Evolutionary conservation across 768 basidiomycete genomes (phyloP).

Genomic region (Strobilomyces confusus): DNA sequence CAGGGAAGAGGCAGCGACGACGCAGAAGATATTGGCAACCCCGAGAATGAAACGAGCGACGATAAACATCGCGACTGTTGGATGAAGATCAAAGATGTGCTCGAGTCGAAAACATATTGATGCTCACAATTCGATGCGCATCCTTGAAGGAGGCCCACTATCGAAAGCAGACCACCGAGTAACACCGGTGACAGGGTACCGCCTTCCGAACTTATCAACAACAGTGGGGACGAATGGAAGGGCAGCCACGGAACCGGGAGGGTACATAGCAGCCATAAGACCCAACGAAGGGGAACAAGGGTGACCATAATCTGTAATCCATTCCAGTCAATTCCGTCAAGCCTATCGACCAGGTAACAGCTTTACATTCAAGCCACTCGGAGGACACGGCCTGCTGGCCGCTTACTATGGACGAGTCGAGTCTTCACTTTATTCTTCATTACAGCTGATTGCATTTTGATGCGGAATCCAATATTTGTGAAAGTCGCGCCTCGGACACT

Average conservation of each 20-base stretch:
- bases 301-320: slow-evolving; percentile 47
- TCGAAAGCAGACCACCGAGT: not conserved
- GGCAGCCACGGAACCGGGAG: slow-evolving; percentile 51
- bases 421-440: no score
- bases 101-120: not conserved
- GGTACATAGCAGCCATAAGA: slow-evolving; percentile 54
- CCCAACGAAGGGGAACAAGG: slow-evolving; percentile 53
- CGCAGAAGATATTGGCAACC: not conserved
- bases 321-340: not conserved
- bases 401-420: slow-evolving; percentile 53
- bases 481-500: no score
- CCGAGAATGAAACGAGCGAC: not conserved
- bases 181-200: slow-evolving; percentile 1
- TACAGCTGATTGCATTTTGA: not conserved
- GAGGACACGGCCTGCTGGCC: slow-evolving; percentile 56
- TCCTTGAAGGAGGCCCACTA: not conserved
- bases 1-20: slow-evolving; percentile 15
- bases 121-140: not conserved
- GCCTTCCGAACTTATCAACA: slow-evolving; percentile 1
- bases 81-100: not conserved
- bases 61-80: slow-evolving; percentile 1
- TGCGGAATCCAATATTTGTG: no score
- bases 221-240: slow-evolving; percentile 35
- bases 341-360: not conserved
- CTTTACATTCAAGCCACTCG: slow-evolving; percentile 52